These are phyloP conservation scores for Debaryomyces nepalensis DNA, from an alignment of 1,139 yeast genomes.

Conservation along the genomic window DNA sequence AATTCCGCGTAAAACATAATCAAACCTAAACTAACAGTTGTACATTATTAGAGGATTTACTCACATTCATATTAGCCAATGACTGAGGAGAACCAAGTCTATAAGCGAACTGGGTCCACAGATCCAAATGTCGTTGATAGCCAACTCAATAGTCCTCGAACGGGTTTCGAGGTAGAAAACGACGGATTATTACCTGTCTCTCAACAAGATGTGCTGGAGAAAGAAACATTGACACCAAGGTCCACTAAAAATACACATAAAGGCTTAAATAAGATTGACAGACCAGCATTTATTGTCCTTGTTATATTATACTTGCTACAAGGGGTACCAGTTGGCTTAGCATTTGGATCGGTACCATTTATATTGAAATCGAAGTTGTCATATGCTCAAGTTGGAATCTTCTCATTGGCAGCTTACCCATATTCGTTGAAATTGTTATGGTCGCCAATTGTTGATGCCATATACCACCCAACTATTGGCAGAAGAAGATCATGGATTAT, in stretches of 20 bases:
- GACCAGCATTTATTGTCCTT: conserved; percentile 74
- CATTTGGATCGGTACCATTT: conserved; percentile 96
- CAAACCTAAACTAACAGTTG: background rate
- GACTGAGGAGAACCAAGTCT: conserved; percentile 10
- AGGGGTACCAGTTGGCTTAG: conserved; percentile 95
- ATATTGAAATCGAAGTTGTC: conserved; percentile 77
- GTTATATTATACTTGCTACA: conserved; percentile 79
- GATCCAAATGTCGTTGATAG: conserved; percentile 18
- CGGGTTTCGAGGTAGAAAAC: conserved; percentile 36
- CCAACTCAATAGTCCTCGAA: conserved; percentile 26
- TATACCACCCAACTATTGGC: conserved; percentile 70
- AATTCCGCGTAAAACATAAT: background rate
- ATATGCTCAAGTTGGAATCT: conserved; percentile 90
- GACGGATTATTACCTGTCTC: conserved; percentile 43
- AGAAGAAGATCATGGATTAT: conserved; percentile 93
- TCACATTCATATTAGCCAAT: background rate
- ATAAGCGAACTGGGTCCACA: conserved; percentile 9
- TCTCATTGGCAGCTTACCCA: conserved; percentile 92
- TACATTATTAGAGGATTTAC: background rate
- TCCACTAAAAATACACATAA: conserved; percentile 5
- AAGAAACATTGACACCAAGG: conserved; percentile 17
- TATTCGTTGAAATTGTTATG: conserved; percentile 88
- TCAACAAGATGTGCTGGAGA: conserved; percentile 27
- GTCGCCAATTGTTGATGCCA: conserved; percentile 95
- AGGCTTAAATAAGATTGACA: conserved; percentile 49